phyloP scores from a whole-genome alignment of 2,329 filamentous ascomycete genomes.

The Diaporthe citri region DNA sequence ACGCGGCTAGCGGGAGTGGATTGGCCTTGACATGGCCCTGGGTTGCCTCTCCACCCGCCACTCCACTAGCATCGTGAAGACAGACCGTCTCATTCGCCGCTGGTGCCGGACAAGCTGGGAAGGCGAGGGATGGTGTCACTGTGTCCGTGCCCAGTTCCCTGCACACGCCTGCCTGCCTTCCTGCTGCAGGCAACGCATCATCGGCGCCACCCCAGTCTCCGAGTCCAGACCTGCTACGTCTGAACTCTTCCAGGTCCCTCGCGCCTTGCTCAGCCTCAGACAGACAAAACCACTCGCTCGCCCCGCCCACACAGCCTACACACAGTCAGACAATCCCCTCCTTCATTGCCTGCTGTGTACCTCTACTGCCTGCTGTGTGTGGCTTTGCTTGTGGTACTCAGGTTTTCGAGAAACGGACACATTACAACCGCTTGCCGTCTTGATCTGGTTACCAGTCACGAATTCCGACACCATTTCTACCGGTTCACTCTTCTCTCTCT shows the following conservation, averaged over 20 bases:
- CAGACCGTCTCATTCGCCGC: background rate
- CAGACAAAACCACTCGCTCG: slow-evolving; percentile 16
- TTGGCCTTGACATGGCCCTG: slow-evolving; percentile 2
- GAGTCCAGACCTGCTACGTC: slow-evolving; percentile 29
- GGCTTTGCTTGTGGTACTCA: background rate
- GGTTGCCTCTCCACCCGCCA: slow-evolving; percentile 20
- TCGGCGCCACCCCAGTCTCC: slow-evolving; percentile 15
- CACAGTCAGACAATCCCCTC: background rate
- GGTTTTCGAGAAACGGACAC: background rate
- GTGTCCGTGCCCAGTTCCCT: background rate
- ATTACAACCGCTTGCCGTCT: background rate
- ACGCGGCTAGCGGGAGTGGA: slow-evolving; percentile 17
- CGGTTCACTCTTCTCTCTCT: background rate
- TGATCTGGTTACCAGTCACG: background rate
- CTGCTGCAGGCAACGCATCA: slow-evolving; percentile 33
- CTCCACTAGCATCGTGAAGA: slow-evolving; percentile 24
- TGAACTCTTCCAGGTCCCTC: slow-evolving; percentile 23
- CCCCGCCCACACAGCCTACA: background rate
- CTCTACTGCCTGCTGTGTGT: slow-evolving; percentile 13
- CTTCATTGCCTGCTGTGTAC: background rate
- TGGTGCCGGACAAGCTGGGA: slow-evolving; percentile 6
- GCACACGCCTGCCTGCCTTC: slow-evolving; percentile 6
- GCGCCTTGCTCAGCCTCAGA: slow-evolving; percentile 9
- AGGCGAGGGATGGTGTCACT: slow-evolving; percentile 12
- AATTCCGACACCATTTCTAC: background rate